A percentile compares a stretch with the other conserved stretches of the same genome.
Conservation (phyloP, 2,329 filamentous ascomycete species). For the Paraphaeosphaeria sporulosa region DNA sequence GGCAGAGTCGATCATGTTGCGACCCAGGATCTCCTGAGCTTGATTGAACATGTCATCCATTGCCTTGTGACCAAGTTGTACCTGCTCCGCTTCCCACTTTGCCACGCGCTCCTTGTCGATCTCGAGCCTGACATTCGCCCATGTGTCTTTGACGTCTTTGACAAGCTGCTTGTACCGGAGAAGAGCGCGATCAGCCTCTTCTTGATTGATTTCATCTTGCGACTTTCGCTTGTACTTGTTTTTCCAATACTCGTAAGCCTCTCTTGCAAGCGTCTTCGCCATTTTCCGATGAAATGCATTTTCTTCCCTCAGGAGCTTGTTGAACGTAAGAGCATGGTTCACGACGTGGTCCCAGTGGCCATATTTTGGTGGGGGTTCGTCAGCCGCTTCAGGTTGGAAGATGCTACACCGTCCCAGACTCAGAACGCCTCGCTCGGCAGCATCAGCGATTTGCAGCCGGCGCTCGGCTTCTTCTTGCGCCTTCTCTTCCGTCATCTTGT, state of each 20-base stretch:
- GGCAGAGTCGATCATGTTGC: conserved; percentile 44
- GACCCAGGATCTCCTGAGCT: conserved; percentile 60
- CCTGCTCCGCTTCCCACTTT: conserved; percentile 68
- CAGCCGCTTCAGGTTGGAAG: conserved; percentile 75
- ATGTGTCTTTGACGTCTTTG: conserved; percentile 68
- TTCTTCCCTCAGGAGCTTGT: conserved; percentile 80
- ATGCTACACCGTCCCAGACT: conserved; percentile 73
- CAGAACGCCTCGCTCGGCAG: conserved; percentile 78
- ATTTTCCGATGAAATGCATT: conserved; percentile 77
- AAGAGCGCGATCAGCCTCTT: conserved; percentile 73
- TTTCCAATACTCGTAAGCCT: conserved; percentile 78
- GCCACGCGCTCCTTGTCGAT: conserved; percentile 64
- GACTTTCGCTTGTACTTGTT: conserved; percentile 63
- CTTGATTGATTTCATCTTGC: conserved; percentile 79
- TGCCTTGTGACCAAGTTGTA: conserved; percentile 65
- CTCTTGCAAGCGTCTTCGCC: conserved; percentile 81
- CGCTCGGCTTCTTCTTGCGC: conserved; percentile 69
- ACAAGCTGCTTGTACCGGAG: conserved; percentile 76
- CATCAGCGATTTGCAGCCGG: conserved; percentile 75
- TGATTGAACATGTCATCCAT: conserved; percentile 77
- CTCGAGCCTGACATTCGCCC: conserved; percentile 65
- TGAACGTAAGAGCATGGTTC: conserved; percentile 80
- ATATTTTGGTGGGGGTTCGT: conserved; percentile 81
- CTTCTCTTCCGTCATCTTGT: conserved; percentile 41
- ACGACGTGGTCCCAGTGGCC: conserved; percentile 87